Percentiles rank a stretch among this genome's conserved stretches.
Conservation (phyloP, 1,284 basidiomycete species). For the Malassezia sympodialis region DNA sequence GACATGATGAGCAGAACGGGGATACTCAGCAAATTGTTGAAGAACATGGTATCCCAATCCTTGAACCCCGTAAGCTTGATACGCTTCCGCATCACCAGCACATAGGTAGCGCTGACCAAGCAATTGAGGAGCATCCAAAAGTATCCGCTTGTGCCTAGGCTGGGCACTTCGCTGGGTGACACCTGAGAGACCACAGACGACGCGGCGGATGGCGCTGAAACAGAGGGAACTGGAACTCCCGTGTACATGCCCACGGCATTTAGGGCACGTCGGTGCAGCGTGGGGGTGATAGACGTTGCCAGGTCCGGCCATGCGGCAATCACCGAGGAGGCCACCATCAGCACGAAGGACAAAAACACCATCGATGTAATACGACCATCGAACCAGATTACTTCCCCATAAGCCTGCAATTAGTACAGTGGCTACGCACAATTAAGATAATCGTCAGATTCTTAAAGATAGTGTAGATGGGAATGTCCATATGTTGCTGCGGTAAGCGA, state of each 20-base stretch:
- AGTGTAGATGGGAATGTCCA: conserved; percentile 52
- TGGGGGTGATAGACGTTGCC: not conserved
- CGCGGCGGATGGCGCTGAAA: not conserved
- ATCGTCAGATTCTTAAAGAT: conserved; percentile 99
- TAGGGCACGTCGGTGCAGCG: not conserved
- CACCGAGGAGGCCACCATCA: conserved; percentile 93
- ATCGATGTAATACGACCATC: conserved; percentile 76
- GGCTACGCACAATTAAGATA: conserved; percentile 70
- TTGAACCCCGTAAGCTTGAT: conserved; percentile 98
- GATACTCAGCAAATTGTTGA: conserved; percentile 93
- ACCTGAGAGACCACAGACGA: not conserved
- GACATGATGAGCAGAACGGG: conserved; percentile 78
- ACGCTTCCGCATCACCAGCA: conserved; percentile 87
- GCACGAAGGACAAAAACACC: conserved; percentile 75
- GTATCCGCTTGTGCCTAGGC: conserved; percentile 57
- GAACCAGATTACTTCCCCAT: conserved; percentile 97
- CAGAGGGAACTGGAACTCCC: not conserved
- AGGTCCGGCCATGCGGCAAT: conserved; percentile 94
- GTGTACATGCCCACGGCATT: conserved; percentile 9
- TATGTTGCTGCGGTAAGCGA: conserved; percentile 49
- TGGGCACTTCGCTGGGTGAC: not conserved
- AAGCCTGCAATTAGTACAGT: conserved; percentile 57
- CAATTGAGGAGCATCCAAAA: conserved; percentile 96
- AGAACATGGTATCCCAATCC: conserved; percentile 99
- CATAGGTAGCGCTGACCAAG: conserved; percentile 79